Base-by-base conservation (phyloP, 192 early-diverging fungal genomes). In the Coemansia sp. region DNA sequence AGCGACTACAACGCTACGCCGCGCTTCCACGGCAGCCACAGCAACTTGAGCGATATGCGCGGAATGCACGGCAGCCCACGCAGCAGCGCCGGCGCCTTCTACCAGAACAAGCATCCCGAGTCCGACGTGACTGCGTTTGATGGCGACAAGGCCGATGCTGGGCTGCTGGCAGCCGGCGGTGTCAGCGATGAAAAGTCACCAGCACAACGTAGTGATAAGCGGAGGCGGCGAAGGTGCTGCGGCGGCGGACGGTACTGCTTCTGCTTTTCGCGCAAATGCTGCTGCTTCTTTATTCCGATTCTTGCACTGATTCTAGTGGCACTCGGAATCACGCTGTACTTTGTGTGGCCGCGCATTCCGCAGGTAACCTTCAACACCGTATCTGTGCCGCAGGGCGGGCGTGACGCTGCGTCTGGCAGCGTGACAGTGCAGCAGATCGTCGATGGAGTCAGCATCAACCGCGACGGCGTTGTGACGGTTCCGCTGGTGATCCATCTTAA, bases 331-430 rank as follows among this genome's bases (percentile, higher is more conserved):
- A 78, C 84, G 6, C 58, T 82, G 60, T 85, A 72, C 62, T 85
- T 68, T 65, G 74, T 85, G 57, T 85, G 61, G 47, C 84, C 84
- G 67, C 77, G 84, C 16, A 83, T 85, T 4, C 84, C 84, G 8
- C 8, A 43, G 5, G 77, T 83, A 0, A 45, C 18, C 13, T 83
- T 85, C 39, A 68, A 66, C 19, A 66, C 69, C 6, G 73, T 85
- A 26, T 60, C 67, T 0, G 76, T 85, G 19, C 48, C 63, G 18
- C 45, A 65, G 39, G 22, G 59, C 22, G 56, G 39, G 19, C 57
- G 57, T n/a, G 9, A 32, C n/a, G 43, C 43, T 41, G 13, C 57
- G 26, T 13, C 63, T 18, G 51, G 49, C 22, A 61, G 32, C 32
- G 32, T 26, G 32, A 51, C 62, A 16, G 73, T 71, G 13, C 58